Evolutionary conservation across 2,329 filamentous ascomycete genomes (phyloP), one percentile per base, ranked within the genome.

Genomic region (Emericellopsis atlantica): DNA sequence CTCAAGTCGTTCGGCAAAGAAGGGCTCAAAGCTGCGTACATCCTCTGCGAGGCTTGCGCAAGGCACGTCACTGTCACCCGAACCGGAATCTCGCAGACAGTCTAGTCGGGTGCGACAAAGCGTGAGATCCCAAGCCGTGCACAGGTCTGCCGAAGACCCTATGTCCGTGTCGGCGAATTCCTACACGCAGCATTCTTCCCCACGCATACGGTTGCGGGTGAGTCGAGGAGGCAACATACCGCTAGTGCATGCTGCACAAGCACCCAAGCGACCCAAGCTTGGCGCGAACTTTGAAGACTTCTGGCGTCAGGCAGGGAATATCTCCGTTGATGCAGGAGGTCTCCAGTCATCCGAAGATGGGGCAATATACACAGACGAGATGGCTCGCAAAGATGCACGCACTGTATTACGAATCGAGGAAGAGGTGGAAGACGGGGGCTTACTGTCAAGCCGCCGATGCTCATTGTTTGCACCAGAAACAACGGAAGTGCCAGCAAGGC

Each of bases 381-480:
- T 75, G 52, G 79, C 81, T 2, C 56, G 64, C 36, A 70, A 72
- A 40, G 88, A 95, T 59, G 88, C 86, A 2, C 62, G 63, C 14
- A 62, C 78, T n/a, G 74, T 92, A 15, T 49, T 77, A 43, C 75
- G 76, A 26, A 77, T 95, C 23, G 76, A 88, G 48, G 65, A 78
- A 37, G 89, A 87, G 47, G 77, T 78, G 4, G 70, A 84, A 51
- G 75, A 79, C 5, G 89, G 88, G 14, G 86, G 87, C 2, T 57
- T 88, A 4, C 68, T 95, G 23, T 87, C 82, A 39, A 65, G 71
- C 41, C 76, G 79, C 44, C 70, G 72, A 44, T 90, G 84, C 54
- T 81, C 79, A 3, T 64, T 81, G 21, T 92, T 84, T 50, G 70
- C 79, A 15, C 84, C 84, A 0, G 84, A 92, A 46, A 68, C 77